Conservation (phyloP, 73 alveolate species). For the Stentor roeselii region DNA sequence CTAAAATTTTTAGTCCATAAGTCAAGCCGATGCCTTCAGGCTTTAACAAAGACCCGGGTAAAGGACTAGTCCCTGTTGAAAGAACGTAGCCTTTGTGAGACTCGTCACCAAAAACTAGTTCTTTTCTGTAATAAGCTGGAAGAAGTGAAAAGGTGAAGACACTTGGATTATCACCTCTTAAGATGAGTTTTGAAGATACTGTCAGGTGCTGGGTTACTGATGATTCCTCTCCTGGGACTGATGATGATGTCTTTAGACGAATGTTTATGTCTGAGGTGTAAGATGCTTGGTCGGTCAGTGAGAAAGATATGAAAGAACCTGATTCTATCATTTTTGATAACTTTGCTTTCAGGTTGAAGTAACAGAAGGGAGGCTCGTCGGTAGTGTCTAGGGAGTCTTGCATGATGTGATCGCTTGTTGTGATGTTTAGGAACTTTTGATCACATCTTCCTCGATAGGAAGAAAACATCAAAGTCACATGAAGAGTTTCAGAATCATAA, state of each 20-base stretch:
- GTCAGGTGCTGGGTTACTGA: neutral
- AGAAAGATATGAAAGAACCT: neutral
- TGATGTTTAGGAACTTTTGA: neutral
- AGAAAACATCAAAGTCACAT: too few species aligned
- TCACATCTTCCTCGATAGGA: neutral
- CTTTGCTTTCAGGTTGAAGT: too few species aligned
- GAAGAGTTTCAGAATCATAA: too few species aligned
- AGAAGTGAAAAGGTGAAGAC: neutral
- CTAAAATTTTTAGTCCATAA: too few species aligned
- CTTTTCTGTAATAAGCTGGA: neutral
- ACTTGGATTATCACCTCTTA: neutral
- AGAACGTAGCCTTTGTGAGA: too few species aligned
- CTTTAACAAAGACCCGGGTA: too few species aligned
- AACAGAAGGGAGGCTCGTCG: too few species aligned
- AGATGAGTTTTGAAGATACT: neutral
- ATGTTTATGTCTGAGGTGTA: neutral
- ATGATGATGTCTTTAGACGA: neutral
- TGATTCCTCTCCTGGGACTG: neutral
- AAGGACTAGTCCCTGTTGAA: too few species aligned
- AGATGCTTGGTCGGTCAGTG: neutral
- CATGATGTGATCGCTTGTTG: neutral
- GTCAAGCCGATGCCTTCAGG: too few species aligned
- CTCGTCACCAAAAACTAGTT: neutral
- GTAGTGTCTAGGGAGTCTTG: neutral
- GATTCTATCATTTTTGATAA: too few species aligned